Conservation (phyloP, 352 stramenopile genomes). For the Aphanomyces euteiches region DNA sequence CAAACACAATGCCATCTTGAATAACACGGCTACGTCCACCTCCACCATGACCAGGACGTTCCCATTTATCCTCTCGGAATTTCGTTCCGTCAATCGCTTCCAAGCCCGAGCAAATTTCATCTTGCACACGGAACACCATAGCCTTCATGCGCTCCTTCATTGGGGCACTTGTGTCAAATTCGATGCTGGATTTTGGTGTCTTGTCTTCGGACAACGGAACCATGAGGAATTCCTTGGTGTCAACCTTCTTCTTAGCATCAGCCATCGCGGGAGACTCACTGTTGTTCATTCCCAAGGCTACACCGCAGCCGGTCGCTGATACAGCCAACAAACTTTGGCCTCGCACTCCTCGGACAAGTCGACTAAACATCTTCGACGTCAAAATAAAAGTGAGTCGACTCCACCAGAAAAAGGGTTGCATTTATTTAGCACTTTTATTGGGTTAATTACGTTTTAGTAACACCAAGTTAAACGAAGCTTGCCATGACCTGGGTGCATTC, state of each 20-base stretch:
- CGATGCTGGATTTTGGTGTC: conserved; percentile 55
- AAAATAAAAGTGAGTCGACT: neutral
- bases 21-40: conserved; percentile 93
- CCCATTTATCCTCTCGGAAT: conserved; percentile 95
- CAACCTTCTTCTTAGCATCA: conserved; percentile 18
- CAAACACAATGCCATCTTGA: conserved; percentile 93
- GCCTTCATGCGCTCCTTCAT: conserved; percentile 77
- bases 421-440: too few species aligned
- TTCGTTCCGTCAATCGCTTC: conserved; percentile 90
- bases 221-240: conserved; percentile 59
- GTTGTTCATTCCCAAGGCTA: conserved; percentile 14
- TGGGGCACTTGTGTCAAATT: conserved; percentile 66
- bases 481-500: too few species aligned
- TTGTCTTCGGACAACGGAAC: conserved; percentile 59
- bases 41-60: conserved; percentile 90
- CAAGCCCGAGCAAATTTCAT: conserved; percentile 85
- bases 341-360: neutral
- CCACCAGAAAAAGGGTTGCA: too few species aligned
- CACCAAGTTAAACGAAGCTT: too few species aligned
- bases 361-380: conserved; percentile 18
- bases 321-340: neutral
- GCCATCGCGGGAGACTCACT: conserved; percentile 4
- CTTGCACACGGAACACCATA: conserved; percentile 74
- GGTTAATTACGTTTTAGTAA: too few species aligned
- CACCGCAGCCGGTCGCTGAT: neutral